Evolutionary conservation across 2,329 filamentous ascomycete genomes (phyloP), one percentile per base, ranked within the genome.

Genomic region (Neopestalotiopsis clavispora): DNA sequence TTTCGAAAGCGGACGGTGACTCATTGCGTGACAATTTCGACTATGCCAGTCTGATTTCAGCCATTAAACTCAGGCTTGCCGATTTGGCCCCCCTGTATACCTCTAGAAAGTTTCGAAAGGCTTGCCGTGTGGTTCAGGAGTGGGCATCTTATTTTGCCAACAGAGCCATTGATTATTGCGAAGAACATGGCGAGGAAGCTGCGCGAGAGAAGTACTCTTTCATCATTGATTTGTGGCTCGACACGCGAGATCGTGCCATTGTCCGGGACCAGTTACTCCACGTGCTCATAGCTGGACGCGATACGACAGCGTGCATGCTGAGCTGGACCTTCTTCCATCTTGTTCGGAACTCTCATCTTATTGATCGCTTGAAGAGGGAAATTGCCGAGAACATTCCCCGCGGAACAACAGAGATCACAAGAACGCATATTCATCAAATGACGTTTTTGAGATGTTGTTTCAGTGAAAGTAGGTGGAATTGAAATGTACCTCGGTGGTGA

Each of bases 171-270:
- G 56, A 69, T 14, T 70, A 69, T 32, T 62, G 66, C n/a, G 65
- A 71, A 1, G 42, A 65, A 4, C 9, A 63, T 13, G 70, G 69
- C 3, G 68, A 69, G 20, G 70, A 74, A 30, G 57, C 52, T 9
- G 70, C 70, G 10, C 13, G 32, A 4, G 78, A 82, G 71, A 80
- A 75, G 58, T 87, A 85, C 70, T 73, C 85, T 57, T 78, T 83
- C 68, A 75, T 84, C 77, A 75, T 87, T 80, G 78, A 77, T 72
- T 30, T 73, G 62, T 68, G 75, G 78, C 66, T 28, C 17, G 66
- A 67, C 14, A 63, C 45, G 20, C 20, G 38, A 6, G 59, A 67
- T 40, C 38, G 66, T 10, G 14, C 14, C 14, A 38, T 52, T 40
- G 71, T 74, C 17, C 69, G 73, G 5, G 73, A 74, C 40, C 72